Percentiles rank a stretch among this genome's conserved stretches.
Evolutionary conservation across 225 moss, liverwort and hornwort species (phyloP).

Genomic region (Neckera pumila): DNA sequence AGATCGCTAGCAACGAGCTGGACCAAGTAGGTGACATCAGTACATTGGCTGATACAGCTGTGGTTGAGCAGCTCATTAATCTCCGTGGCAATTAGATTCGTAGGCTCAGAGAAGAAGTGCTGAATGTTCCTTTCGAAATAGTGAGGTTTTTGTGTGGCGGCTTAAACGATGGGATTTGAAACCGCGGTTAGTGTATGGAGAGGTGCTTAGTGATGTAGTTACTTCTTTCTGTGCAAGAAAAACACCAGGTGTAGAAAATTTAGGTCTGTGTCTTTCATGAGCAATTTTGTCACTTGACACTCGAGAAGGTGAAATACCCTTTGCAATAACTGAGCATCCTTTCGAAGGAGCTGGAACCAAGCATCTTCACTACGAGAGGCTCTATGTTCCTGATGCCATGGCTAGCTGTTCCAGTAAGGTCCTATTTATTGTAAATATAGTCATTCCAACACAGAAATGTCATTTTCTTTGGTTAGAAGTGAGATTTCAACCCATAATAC

Average conservation of each 20-base stretch:
- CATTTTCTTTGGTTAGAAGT: neutral
- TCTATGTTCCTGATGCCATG: neutral
- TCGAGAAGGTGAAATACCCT: neutral
- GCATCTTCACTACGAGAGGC: neutral
- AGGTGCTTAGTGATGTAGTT: neutral
- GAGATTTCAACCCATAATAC: neutral
- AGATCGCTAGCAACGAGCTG: constrained; percentile 84
- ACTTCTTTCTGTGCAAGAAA: neutral
- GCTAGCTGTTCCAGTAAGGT: neutral
- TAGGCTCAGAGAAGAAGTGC: neutral
- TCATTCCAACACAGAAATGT: neutral
- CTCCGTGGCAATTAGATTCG: constrained; percentile 28
- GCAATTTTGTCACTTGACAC: neutral
- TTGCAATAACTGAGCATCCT: neutral
- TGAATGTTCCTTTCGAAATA: neutral
- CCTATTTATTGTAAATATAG: neutral
- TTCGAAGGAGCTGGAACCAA: neutral
- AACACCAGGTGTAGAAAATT: neutral
- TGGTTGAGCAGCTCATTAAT: constrained; percentile 79
- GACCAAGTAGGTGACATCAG: constrained; percentile 90
- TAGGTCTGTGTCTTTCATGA: neutral
- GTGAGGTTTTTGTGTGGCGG: neutral
- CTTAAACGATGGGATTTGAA: neutral
- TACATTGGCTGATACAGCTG: constrained; percentile 74
- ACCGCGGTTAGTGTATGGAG: neutral